These are phyloP conservation scores for Rhinocladiella similis DNA, from an alignment of 2,329 filamentous ascomycete species.

Conservation along the genomic window DNA sequence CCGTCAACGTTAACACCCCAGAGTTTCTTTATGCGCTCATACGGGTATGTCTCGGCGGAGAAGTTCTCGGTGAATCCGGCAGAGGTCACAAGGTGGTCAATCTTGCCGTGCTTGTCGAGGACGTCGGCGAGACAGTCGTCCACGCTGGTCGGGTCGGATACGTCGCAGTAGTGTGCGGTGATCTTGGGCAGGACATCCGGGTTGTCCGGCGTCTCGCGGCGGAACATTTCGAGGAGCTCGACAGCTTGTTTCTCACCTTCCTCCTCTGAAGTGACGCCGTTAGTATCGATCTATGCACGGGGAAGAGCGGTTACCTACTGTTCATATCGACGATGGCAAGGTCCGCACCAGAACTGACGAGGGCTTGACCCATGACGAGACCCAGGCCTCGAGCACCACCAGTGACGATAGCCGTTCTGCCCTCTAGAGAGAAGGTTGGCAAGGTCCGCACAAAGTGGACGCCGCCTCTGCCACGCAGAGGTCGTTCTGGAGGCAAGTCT, in stretches of 20 bases:
- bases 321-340: constrained; percentile 93
- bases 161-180: constrained; percentile 87
- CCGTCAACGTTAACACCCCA: constrained; percentile 88
- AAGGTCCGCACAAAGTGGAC: constrained; percentile 83
- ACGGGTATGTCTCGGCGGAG: constrained; percentile 84
- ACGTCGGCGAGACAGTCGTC: constrained; percentile 71
- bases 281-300: not conserved
- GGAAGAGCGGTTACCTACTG: constrained; percentile 51
- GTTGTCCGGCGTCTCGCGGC: constrained; percentile 63
- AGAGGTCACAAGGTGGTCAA: constrained; percentile 92
- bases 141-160: constrained; percentile 77
- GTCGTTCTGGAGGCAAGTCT: constrained; percentile 70
- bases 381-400: constrained; percentile 88
- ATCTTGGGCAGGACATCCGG: constrained; percentile 71
- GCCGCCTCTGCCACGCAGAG: constrained; percentile 74
- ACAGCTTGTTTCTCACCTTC: constrained; percentile 78
- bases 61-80: constrained; percentile 97
- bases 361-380: constrained; percentile 87
- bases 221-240: constrained; percentile 71
- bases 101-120: constrained; percentile 70
- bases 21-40: constrained; percentile 87
- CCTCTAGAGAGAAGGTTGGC: constrained; percentile 81
- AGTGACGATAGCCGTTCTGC: constrained; percentile 80
- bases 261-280: constrained; percentile 59
- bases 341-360: constrained; percentile 84